Base-by-base conservation (phyloP, 2,329 filamentous ascomycete species). In the Aspergillus awamori region DNA sequence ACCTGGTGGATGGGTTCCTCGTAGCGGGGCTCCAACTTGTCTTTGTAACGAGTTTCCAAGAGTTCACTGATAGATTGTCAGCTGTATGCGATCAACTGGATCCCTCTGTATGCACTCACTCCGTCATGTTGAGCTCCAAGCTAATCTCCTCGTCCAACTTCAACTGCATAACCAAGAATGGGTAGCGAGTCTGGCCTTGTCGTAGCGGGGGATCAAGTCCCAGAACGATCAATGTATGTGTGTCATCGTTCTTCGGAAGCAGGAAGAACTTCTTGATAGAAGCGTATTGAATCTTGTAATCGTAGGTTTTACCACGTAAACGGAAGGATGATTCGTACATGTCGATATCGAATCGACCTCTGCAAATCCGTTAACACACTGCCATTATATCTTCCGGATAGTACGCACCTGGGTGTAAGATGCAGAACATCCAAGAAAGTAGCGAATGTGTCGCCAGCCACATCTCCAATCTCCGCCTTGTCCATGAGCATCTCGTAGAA, bases 271-370 rank as follows among this genome's bases (percentile, higher is more conserved):
- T 98, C 84, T 99, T 99, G 80, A 98, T 93, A 53, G 89, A 88
- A 60, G 97, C 92, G 79, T 97, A 99, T 77, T 97, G 93, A 67
- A 99, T 98, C 86, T 99, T 99, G 87, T 99, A 99, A 82, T 99
- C 96, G 83, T 99, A 99, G 24, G 95, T 99, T 82, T 99, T 99
- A 72, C 95, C 95, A 67, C 95, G 94, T 64, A 99, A 86, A 65
- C 95, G 90, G 85, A 99, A 98, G 2, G 95, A 98, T 15, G 88
- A 89, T 78, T 98, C 95, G 85, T 99, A 99, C 90, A 99, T 97
- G 78, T 99, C 95, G 80, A 99, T 97, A 77, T 98, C 95, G 84
- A 99, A 99, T 68, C 95, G 94, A 77, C 95, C 96, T 90, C 95
- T 93, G 79, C 63, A 64, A 54, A 53, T 60, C 22, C 20, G 45